These are phyloP conservation scores for Entelexis paramagnoliae DNA, from an alignment of 1,139 yeast genomes.

Conservation along the genomic window DNA sequence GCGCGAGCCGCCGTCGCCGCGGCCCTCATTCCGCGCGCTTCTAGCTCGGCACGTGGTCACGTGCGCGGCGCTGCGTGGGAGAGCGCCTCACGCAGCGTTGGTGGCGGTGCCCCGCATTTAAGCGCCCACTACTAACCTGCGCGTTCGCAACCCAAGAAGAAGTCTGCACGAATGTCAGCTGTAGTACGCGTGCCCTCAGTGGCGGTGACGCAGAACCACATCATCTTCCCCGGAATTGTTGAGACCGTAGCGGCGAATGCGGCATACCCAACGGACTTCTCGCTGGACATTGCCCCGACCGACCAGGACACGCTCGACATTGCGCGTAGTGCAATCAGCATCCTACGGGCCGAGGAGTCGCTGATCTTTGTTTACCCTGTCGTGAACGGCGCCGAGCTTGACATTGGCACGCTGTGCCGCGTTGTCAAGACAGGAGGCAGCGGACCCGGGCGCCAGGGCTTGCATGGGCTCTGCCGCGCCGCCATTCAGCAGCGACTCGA, in stretches of 20 bases:
- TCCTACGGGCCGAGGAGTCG: conserved; percentile 5
- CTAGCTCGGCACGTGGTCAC: background rate
- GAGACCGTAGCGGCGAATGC: background rate
- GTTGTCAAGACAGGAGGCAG: background rate
- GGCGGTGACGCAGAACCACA: background rate
- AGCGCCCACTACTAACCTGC: background rate
- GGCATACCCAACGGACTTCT: background rate
- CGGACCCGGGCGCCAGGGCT: background rate
- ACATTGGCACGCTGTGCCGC: conserved; percentile 9
- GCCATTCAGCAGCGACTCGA: conserved; percentile 3
- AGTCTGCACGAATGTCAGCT: background rate
- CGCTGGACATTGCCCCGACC: conserved; percentile 2
- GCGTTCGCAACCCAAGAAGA: too few relatives aligned
- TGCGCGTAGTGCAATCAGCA: background rate
- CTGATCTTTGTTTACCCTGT: conserved; percentile 5
- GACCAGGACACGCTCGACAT: background rate
- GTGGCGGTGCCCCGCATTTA: conserved; percentile 4
- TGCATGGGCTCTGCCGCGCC: conserved; percentile 21
- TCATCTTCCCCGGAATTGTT: conserved; percentile 1
- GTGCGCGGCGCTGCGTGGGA: background rate
- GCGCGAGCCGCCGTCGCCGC: too few relatives aligned
- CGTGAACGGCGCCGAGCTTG: background rate
- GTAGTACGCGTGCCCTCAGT: conserved; percentile 3
- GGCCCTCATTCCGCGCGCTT: background rate
- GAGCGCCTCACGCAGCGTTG: background rate